Evolutionary conservation across 306 rosid genomes (phyloP).

Genomic region (Neltuma alba): DNA sequence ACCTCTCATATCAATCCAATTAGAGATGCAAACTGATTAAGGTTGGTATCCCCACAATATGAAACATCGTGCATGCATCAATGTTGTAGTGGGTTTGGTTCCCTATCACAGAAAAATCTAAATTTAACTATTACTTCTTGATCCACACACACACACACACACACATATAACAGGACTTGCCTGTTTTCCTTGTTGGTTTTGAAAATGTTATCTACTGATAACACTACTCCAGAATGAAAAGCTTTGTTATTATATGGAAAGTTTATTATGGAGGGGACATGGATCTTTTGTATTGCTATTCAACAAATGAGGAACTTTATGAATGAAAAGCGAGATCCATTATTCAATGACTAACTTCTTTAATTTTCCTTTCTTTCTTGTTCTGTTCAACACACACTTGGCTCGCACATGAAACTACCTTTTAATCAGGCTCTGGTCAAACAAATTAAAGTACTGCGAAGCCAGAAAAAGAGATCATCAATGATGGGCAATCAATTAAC

Average conservation of each 20-base stretch:
- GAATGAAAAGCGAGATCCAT: neutral
- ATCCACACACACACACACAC: too few relatives aligned
- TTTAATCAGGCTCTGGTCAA: slow-evolving; percentile 22
- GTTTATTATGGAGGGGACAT: slow-evolving; percentile 23
- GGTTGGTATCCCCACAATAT: too few relatives aligned
- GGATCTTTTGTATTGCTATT: neutral
- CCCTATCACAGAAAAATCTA: neutral
- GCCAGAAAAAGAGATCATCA: neutral
- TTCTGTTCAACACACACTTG: neutral
- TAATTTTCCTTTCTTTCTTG: neutral
- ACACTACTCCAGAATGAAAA: slow-evolving; percentile 10
- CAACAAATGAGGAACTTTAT: slow-evolving; percentile 23
- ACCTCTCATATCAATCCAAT: too few relatives aligned
- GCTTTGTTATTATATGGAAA: slow-evolving; percentile 12
- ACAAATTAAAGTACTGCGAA: slow-evolving; percentile 14
- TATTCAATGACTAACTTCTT: neutral
- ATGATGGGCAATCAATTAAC: slow-evolving; percentile 22
- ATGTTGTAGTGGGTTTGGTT: too few relatives aligned
- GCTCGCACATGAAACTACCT: neutral
- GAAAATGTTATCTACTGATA: neutral
- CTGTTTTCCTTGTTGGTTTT: neutral
- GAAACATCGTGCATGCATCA: too few relatives aligned
- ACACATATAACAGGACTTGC: neutral
- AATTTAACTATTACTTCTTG: neutral
- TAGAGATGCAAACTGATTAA: too few relatives aligned